Percentiles rank a stretch among this genome's conserved stretches.
phyloP scores from a whole-genome alignment of 2,329 filamentous ascomycete genomes.

The Boeremia lycopersici region DNA sequence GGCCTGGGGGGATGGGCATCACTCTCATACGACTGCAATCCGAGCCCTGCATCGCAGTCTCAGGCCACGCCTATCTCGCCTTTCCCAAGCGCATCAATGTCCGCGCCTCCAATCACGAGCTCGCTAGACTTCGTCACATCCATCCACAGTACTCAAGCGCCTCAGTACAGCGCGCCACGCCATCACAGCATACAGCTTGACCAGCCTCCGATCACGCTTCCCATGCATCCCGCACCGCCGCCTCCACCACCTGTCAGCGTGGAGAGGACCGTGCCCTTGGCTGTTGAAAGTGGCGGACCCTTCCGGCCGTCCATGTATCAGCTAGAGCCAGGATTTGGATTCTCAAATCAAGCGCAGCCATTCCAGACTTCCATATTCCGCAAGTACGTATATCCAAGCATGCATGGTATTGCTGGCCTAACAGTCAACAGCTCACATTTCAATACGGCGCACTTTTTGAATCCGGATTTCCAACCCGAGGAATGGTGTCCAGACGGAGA shows the following conservation, averaged over 20 bases:
- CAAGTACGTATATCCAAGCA: slow-evolving; percentile 46
- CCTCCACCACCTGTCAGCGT: slow-evolving; percentile 37
- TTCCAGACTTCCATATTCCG: slow-evolving; percentile 58
- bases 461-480: slow-evolving; percentile 59
- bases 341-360: slow-evolving; percentile 46
- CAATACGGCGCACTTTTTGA: slow-evolving; percentile 59
- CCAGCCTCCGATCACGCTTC: slow-evolving; percentile 39
- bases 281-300: slow-evolving; percentile 46
- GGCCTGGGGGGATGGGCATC: slow-evolving; percentile 44
- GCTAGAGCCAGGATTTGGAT: slow-evolving; percentile 50
- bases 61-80: slow-evolving; percentile 42
- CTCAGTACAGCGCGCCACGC: slow-evolving; percentile 32
- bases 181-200: slow-evolving; percentile 43
- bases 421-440: slow-evolving; percentile 52
- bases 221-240: slow-evolving; percentile 36
- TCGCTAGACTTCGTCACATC: slow-evolving; percentile 44
- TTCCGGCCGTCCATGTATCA: slow-evolving; percentile 56
- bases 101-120: slow-evolving; percentile 34
- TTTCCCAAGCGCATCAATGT: slow-evolving; percentile 38
- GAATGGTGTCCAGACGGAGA: slow-evolving; percentile 58
- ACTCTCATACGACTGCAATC: slow-evolving; percentile 44
- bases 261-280: slow-evolving; percentile 36
- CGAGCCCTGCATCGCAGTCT: slow-evolving; percentile 39
- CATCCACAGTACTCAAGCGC: slow-evolving; percentile 33
- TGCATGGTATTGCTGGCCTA: slow-evolving; percentile 8